Percentiles rank a stretch among this genome's conserved stretches.
Evolutionary conservation across 352 stramenopile genomes (phyloP).

Genomic region (Phytopythium helicoides): DNA sequence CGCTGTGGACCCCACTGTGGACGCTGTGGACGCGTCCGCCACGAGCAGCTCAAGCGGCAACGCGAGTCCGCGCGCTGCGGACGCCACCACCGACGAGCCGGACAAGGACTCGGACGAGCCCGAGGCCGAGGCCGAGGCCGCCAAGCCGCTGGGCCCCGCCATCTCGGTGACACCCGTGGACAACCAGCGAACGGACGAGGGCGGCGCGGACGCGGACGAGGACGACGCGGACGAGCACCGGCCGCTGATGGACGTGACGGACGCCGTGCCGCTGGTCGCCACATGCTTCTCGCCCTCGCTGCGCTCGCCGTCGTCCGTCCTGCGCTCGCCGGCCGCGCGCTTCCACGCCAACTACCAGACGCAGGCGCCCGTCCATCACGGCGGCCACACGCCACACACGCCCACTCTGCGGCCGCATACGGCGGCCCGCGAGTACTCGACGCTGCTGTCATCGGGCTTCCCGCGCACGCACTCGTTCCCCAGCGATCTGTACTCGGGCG

Average conservation of each 20-base stretch:
- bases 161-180: conserved; percentile 1
- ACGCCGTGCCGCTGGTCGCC: not conserved
- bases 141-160: not conserved
- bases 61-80: not conserved
- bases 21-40: conserved; percentile 6
- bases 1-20: too few relatives aligned
- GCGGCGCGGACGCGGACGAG: conserved; percentile 11
- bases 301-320: conserved; percentile 31
- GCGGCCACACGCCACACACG: too few relatives aligned
- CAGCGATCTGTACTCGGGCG: conserved; percentile 68
- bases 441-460: conserved; percentile 35
- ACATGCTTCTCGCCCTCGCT: conserved; percentile 24
- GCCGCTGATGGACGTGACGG: conserved; percentile 7
- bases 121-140: not conserved
- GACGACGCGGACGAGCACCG: conserved; percentile 10
- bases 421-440: conserved; percentile 4
- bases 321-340: conserved; percentile 30
- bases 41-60: conserved; percentile 4
- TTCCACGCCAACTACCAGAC: conserved; percentile 6
- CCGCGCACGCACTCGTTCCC: conserved; percentile 80
- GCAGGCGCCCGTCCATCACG: not conserved
- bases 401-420: not conserved
- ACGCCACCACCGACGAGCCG: conserved; percentile 11
- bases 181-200: conserved; percentile 1
- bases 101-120: conserved; percentile 5